Conservation (phyloP, 1,284 basidiomycete genomes). For the Tremellales sp. region DNA sequence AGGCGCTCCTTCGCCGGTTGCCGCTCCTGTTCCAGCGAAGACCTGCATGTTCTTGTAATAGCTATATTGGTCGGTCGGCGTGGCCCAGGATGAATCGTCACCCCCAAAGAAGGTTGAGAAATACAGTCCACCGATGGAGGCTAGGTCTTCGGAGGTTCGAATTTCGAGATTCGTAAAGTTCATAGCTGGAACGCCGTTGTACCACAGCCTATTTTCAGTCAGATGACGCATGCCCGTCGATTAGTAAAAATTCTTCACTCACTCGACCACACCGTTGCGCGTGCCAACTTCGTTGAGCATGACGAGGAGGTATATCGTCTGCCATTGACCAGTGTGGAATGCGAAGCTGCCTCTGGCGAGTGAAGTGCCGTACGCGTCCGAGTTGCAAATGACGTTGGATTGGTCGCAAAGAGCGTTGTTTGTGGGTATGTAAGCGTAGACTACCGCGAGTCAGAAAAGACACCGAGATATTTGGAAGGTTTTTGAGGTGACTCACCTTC, state of each 20-base stretch:
- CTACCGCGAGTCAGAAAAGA: constrained; percentile 19
- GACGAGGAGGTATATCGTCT: constrained; percentile 44
- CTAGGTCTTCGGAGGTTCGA: constrained; percentile 29
- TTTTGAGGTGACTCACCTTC: constrained; percentile 41
- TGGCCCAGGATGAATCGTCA: constrained; percentile 41
- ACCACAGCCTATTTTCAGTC: constrained; percentile 29
- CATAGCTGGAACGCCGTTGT: constrained; percentile 43
- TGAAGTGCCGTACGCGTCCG: constrained; percentile 45
- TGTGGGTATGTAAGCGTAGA: constrained; percentile 49
- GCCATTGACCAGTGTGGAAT: constrained; percentile 42
- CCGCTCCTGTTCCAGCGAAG: constrained; percentile 29
- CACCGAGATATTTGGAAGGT: no score
- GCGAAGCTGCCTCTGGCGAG: constrained; percentile 43
- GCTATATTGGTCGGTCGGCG: constrained; percentile 40
- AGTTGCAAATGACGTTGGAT: constrained; percentile 41
- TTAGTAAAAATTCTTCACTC: constrained; percentile 7
- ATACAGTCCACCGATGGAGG: constrained; percentile 40
- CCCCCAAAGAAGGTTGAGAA: constrained; percentile 51
- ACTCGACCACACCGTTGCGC: constrained; percentile 42
- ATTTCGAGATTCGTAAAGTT: constrained; percentile 40
- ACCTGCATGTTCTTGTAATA: constrained; percentile 45
- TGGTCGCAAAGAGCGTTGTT: constrained; percentile 33
- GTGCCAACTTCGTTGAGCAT: constrained; percentile 40
- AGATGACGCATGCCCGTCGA: no score
- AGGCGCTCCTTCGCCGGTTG: constrained; percentile 21